phyloP scores from a whole-genome alignment of 805 yeast species.

The Tetrapisispora namnaoensis region DNA sequence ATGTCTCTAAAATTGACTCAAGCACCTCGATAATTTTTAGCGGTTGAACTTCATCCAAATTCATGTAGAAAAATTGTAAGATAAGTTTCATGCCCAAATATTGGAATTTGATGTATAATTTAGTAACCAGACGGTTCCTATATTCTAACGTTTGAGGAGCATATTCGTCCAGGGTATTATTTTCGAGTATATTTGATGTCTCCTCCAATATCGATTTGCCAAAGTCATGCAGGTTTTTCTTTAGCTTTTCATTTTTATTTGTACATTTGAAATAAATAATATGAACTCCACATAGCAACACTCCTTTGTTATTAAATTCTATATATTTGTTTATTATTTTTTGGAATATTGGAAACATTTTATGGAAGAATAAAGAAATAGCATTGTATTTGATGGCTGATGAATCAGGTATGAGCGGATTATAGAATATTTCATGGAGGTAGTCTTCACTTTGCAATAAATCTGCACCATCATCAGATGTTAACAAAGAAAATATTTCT shows the following conservation, averaged over 20 bases:
- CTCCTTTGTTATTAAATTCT: neutral
- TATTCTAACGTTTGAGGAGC: conserved; percentile 1
- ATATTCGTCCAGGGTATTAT: neutral
- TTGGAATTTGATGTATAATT: conserved; percentile 3
- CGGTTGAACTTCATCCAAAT: neutral
- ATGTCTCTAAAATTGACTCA: conserved; percentile 6
- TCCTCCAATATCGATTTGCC: neutral
- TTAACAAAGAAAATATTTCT: conserved; percentile 4
- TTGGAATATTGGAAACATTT: neutral
- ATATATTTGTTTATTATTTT: neutral
- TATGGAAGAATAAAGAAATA: neutral
- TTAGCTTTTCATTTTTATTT: neutral
- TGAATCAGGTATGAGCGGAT: neutral
- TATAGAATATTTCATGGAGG: neutral
- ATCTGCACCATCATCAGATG: conserved; percentile 7
- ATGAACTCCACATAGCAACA: conserved; percentile 4
- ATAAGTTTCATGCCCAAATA: conserved; percentile 1
- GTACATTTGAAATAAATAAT: conserved; percentile 4
- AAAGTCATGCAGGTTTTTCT: neutral
- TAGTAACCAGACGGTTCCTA: conserved; percentile 3
- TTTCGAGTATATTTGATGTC: neutral
- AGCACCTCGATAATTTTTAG: neutral
- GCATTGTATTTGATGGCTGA: neutral
- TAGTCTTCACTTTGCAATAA: neutral
- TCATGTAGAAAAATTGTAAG: conserved; percentile 4